Percentiles rank a stretch among this genome's conserved stretches.
These are phyloP conservation scores for Pichia cephalocereana DNA, from an alignment of 805 yeast genomes.

Conservation along the genomic window DNA sequence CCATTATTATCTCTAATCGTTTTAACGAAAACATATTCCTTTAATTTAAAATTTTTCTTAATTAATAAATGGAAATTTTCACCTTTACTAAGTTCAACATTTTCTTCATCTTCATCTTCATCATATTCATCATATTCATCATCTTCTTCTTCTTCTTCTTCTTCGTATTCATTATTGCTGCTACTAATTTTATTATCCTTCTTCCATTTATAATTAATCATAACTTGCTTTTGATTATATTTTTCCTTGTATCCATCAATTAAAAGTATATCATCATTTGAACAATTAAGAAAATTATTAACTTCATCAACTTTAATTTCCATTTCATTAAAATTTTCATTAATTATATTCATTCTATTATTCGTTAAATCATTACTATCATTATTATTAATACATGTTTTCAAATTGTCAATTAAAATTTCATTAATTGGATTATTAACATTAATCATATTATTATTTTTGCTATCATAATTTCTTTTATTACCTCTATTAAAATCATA, in stretches of 20 bases:
- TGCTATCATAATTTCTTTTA: neutral
- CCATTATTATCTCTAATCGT: slow-evolving; percentile 32
- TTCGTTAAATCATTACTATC: neutral
- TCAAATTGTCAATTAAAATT: neutral
- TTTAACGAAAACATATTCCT: slow-evolving; percentile 27
- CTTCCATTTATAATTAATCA: slow-evolving; percentile 2
- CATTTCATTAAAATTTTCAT: neutral
- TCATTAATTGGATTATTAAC: neutral
- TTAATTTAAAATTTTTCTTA: slow-evolving; percentile 9
- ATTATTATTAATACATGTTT: neutral
- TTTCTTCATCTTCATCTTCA: neutral
- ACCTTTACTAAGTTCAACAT: neutral
- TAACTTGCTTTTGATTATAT: slow-evolving; percentile 1
- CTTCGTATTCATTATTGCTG: neutral
- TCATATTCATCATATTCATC: no score
- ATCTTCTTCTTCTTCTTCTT: neutral
- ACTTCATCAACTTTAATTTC: slow-evolving; percentile 2
- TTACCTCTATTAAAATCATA: slow-evolving; percentile 12
- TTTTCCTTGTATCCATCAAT: slow-evolving; percentile 9
- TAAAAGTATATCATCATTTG: slow-evolving; percentile 5
- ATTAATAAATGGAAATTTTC: slow-evolving; percentile 16
- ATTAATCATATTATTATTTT: neutral
- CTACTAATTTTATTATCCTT: neutral
- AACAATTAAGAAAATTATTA: slow-evolving; percentile 4
- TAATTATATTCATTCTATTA: neutral